These are phyloP conservation scores for Colletotrichum simmondsii DNA, from an alignment of 2,329 filamentous ascomycete genomes.

Conservation along the genomic window DNA sequence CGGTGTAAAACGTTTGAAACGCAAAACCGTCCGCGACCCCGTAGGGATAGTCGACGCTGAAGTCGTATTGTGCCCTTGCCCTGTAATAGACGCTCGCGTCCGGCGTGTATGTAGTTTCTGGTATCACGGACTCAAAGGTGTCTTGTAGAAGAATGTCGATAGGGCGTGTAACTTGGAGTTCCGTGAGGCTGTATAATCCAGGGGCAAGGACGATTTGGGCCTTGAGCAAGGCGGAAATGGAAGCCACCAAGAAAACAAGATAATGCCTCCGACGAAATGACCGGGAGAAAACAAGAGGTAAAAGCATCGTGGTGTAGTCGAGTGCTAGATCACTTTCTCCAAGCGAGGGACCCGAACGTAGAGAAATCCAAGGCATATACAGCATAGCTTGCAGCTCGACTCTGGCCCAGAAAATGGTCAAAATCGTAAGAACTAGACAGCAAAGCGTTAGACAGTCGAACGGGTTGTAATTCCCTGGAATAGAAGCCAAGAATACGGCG, in stretches of 20 bases:
- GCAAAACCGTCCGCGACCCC: neutral
- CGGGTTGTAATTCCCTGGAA: too few relatives aligned
- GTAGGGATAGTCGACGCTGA: conserved; percentile 2
- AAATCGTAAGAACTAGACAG: neutral
- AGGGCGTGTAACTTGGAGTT: neutral
- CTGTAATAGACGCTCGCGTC: neutral
- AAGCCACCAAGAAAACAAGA: neutral
- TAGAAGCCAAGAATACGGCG: neutral
- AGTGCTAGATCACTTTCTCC: neutral
- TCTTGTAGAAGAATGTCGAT: neutral
- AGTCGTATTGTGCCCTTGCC: neutral
- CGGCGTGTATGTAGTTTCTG: neutral
- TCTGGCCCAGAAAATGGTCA: conserved; percentile 11
- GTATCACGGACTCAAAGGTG: neutral
- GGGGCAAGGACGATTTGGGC: conserved; percentile 6
- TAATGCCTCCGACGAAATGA: conserved; percentile 8
- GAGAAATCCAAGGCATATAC: conserved; percentile 21
- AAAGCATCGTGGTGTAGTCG: conserved; percentile 10
- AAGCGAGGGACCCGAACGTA: neutral
- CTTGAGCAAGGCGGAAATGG: neutral
- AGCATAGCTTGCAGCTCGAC: conserved; percentile 19
- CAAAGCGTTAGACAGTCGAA: neutral
- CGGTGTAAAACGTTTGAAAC: conserved; percentile 9
- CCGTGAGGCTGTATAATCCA: conserved; percentile 7
- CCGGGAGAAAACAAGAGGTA: neutral